A percentile compares a stretch with the other conserved stretches of the same genome.
Evolutionary conservation across 2,329 filamentous ascomycete genomes (phyloP).

Genomic region (Fusarium chaquense): DNA sequence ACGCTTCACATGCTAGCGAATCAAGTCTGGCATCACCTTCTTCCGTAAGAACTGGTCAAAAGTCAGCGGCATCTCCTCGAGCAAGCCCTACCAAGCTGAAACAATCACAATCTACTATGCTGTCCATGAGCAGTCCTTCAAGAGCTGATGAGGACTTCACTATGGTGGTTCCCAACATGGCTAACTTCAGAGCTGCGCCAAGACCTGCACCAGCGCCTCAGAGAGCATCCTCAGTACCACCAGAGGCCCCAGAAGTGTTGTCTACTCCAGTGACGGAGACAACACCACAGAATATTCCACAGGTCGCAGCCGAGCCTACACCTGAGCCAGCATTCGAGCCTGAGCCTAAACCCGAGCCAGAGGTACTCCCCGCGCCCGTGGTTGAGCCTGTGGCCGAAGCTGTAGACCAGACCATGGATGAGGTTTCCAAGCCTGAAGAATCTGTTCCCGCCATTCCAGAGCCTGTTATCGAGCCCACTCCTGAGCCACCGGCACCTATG

Average conservation of each 20-base stretch:
- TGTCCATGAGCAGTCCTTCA: constrained; percentile 57
- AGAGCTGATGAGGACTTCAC: constrained; percentile 66
- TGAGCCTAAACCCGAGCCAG: neutral
- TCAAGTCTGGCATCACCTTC: constrained; percentile 62
- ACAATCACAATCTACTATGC: constrained; percentile 48
- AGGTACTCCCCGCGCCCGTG: neutral
- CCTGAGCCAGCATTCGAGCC: neutral
- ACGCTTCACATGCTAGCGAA: constrained; percentile 64
- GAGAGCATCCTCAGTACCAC: constrained; percentile 22
- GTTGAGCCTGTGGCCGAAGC: neutral
- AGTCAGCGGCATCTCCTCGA: constrained; percentile 56
- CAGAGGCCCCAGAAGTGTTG: constrained; percentile 25
- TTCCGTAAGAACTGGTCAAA: constrained; percentile 49
- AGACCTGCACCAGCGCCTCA: constrained; percentile 37
- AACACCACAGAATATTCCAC: constrained; percentile 14
- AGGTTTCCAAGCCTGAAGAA: constrained; percentile 23
- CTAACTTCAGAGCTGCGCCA: constrained; percentile 52
- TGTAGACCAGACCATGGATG: constrained; percentile 33
- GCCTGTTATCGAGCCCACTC: constrained; percentile 22
- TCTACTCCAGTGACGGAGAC: constrained; percentile 27
- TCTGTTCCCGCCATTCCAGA: constrained; percentile 7
- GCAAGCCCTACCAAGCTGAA: constrained; percentile 57
- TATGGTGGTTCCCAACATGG: constrained; percentile 63
- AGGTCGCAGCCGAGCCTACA: constrained; percentile 17
- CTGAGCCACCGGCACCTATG: constrained; percentile 11